Evolutionary conservation across 768 basidiomycete genomes (phyloP), one percentile per base, ranked within the genome.

Genomic region (Flagelloscypha sp.): DNA sequence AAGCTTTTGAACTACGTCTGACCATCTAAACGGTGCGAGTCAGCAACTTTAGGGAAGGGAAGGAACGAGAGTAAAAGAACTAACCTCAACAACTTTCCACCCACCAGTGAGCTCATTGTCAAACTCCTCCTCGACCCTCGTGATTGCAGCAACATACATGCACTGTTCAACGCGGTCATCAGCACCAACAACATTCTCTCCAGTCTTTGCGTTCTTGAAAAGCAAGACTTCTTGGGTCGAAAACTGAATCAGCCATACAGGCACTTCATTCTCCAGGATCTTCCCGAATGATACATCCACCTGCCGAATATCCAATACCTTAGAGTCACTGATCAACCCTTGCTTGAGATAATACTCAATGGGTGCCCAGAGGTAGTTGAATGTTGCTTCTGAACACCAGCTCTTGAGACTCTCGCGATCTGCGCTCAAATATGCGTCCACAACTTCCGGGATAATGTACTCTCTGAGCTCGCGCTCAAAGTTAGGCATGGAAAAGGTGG

Each of bases 321-420:
- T 89, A 58, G 86, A 90, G 52, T 93, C 89, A 45, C 86, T 88
- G 45, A 94, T 65, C 17, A 98, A 71, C 2, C 94, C 92, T 51
- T 94, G 90, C 24, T 75, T 72, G 32, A 93, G 72, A 55, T 90
- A 97, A 48, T 86, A 83, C 46, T 93, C 90, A 77, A 99, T 87
- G 6, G 92, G 94, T 6, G 94, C 94, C 85, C 93, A 94, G 4
- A 97, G 70, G n/a, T 98, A 89, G 47, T 94, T 95, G 54, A 92
- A 97, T 5, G 93, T 93, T 35, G 89, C 95, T 60, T 99, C 95
- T 15, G 87, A 79, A 54, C 92, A 94, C 95, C 95, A 99, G 42
- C 74, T 74, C 53, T 72, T 76, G 48, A 99, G 62, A 2, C 83
- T 67, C 52, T 90, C 85, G 54, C 79, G 73, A 52, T 98, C 95